phyloP scores from a whole-genome alignment of 805 yeast species.

The Suhomyces emberorum region DNA sequence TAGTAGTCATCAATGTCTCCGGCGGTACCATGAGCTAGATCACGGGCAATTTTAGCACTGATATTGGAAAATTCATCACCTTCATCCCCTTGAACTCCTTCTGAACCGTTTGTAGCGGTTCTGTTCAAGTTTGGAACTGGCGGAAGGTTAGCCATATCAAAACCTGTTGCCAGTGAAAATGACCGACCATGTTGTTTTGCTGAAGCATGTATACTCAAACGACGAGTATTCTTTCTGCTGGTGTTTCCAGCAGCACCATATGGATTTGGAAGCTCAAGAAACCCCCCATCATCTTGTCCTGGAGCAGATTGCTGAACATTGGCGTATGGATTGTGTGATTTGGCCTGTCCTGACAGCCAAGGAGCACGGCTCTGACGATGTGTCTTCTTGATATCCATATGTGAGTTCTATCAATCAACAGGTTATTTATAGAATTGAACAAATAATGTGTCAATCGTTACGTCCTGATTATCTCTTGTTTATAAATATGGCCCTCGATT shows the following conservation, averaged over 20 bases:
- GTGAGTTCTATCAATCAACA: too few relatives aligned
- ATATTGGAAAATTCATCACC: constrained; percentile 8
- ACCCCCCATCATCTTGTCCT: neutral
- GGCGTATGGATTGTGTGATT: constrained; percentile 25
- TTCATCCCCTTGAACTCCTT: constrained; percentile 6
- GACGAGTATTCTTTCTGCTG: constrained; percentile 22
- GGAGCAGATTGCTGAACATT: constrained; percentile 13
- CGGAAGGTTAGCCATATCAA: constrained; percentile 26
- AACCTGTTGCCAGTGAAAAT: constrained; percentile 17
- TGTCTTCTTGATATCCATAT: constrained; percentile 31
- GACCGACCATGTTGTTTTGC: constrained; percentile 29
- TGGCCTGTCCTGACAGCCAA: constrained; percentile 23
- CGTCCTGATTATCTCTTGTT: too few relatives aligned
- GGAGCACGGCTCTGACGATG: constrained; percentile 44
- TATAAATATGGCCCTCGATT: too few relatives aligned
- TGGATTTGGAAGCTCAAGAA: constrained; percentile 15
- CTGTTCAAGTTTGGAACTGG: constrained; percentile 26
- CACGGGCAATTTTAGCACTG: constrained; percentile 21
- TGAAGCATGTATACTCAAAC: constrained; percentile 36
- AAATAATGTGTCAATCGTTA: too few relatives aligned
- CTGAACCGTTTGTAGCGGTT: constrained; percentile 4
- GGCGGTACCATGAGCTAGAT: constrained; percentile 64
- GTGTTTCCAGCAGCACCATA: constrained; percentile 6
- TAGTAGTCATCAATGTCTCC: constrained; percentile 69
- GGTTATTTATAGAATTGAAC: too few relatives aligned